A percentile compares a stretch with the other conserved stretches of the same genome.
These are phyloP conservation scores for Candida ponderosae DNA, from an alignment of 805 yeast genomes.

Conservation along the genomic window DNA sequence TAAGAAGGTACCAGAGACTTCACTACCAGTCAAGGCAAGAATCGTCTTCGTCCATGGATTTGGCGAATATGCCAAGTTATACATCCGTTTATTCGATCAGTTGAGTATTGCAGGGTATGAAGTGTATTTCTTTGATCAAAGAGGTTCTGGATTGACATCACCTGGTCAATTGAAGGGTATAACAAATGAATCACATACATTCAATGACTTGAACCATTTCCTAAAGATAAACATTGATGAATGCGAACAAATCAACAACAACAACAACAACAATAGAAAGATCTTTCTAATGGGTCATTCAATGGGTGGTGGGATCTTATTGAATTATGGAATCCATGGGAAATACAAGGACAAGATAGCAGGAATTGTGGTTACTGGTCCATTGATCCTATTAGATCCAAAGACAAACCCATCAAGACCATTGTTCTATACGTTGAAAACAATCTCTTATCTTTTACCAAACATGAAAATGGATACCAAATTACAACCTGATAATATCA, in stretches of 20 bases:
- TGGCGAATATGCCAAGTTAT: slow-evolving; percentile 46
- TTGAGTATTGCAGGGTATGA: slow-evolving; percentile 51
- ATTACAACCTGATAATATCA: slow-evolving; percentile 44
- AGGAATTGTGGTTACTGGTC: slow-evolving; percentile 48
- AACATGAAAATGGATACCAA: slow-evolving; percentile 46
- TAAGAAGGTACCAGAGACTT: not conserved
- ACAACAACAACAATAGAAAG: too few species aligned
- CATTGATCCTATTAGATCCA: slow-evolving; percentile 50
- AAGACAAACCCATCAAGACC: too few species aligned
- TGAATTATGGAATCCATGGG: slow-evolving; percentile 57
- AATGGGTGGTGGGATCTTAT: slow-evolving; percentile 72
- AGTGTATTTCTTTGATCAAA: slow-evolving; percentile 60
- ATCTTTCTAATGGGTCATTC: slow-evolving; percentile 60
- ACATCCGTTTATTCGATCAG: slow-evolving; percentile 45
- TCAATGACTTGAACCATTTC: slow-evolving; percentile 54
- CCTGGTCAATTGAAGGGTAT: slow-evolving; percentile 45
- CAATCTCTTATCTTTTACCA: slow-evolving; percentile 28
- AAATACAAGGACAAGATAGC: slow-evolving; percentile 35
- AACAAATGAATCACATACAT: slow-evolving; percentile 49
- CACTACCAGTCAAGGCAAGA: slow-evolving; percentile 36
- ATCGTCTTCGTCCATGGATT: slow-evolving; percentile 66
- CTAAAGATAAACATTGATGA: slow-evolving; percentile 30
- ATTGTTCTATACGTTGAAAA: not conserved
- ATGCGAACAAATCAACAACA: too few species aligned
- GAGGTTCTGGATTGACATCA: slow-evolving; percentile 71